Evolutionary conservation across 2,329 filamentous ascomycete genomes (phyloP), one percentile per base, ranked within the genome.

Genomic region (Hypoxylon sp.): DNA sequence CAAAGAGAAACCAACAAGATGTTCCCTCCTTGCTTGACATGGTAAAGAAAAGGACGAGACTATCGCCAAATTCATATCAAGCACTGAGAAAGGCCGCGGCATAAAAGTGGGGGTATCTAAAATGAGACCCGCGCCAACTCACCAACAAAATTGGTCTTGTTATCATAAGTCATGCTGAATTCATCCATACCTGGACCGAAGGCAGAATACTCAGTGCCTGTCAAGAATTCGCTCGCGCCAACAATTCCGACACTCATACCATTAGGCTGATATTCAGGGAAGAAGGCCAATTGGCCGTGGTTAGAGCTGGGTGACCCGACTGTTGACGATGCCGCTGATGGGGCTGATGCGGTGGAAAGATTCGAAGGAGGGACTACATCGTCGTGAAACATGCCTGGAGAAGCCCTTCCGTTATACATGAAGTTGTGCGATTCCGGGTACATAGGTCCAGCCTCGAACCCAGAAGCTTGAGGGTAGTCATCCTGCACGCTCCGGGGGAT

Each of bases 271-370:
- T 89, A 92, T 66, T 89, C 87, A 50, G 88, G 83, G 55, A 88
- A 84, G 73, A 83, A 82, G 67, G 87, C 87, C 70, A 86, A 80
- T 72, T 87, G 87, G 62, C 86, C 85, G 74, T 87, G 85, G 70
- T 87, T 85, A 1, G 89, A 90, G 74, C 89, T 87, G 26, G 90
- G 90, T 22, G 90, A 92, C 63, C 89, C 89, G 68, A 90, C 86
- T 59, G 87, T 88, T 8, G 90, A 92, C 0, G 90, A 92, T 5
- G 90, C 83, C 3, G 88, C 88, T 56, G 91, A 92, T 57, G 83
- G 87, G 62, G 80, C 90, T 65, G 88, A 91, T 24, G 84, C 85
- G 66, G 86, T 89, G 67, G 85, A 93, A 68, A 86, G 84, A 76
- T 85, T 88, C 56, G 85, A 91, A 31, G 85, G 87, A 14, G 85